phyloP scores from a whole-genome alignment of 2,329 filamentous ascomycete genomes.

The Phyllachora maydis region DNA sequence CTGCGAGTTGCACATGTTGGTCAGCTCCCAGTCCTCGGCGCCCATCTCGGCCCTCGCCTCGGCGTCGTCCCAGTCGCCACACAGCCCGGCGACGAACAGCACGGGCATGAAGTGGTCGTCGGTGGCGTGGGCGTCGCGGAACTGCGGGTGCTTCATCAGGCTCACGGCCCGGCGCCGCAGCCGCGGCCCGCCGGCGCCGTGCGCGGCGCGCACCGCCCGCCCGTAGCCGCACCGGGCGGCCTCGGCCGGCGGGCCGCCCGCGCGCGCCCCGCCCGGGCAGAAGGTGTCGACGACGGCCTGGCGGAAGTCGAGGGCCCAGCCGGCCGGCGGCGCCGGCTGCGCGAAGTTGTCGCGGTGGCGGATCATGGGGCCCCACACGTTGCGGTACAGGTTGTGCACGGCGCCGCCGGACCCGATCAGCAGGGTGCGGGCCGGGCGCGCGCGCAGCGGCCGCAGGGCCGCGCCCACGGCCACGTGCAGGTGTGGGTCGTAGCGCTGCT shows the following conservation, averaged over 20 bases:
- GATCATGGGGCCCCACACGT: slow-evolving; percentile 44
- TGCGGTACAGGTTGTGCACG: slow-evolving; percentile 52
- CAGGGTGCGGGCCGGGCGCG: slow-evolving; percentile 27
- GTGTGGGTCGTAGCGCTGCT: slow-evolving; percentile 17
- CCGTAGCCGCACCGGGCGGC: slow-evolving; percentile 5
- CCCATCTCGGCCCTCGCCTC: slow-evolving; percentile 18
- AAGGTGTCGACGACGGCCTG: slow-evolving; percentile 17
- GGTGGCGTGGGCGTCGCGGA: slow-evolving; percentile 44
- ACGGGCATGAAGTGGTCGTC: slow-evolving; percentile 52
- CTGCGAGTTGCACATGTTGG: slow-evolving; percentile 42
- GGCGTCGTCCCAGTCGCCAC: slow-evolving; percentile 24
- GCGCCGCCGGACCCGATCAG: slow-evolving; percentile 39
- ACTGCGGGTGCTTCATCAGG: slow-evolving; percentile 47
- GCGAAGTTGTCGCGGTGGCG: slow-evolving; percentile 41
- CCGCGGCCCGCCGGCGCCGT: slow-evolving; percentile 21
- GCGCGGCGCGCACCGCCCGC: slow-evolving; percentile 3
- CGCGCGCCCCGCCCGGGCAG: slow-evolving; percentile 3
- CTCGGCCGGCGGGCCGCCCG: slow-evolving; percentile 1
- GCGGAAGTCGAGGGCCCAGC: slow-evolving; percentile 42
- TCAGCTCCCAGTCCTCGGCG: slow-evolving; percentile 47
- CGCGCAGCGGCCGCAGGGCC: slow-evolving; percentile 30
- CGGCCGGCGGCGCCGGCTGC: slow-evolving; percentile 33
- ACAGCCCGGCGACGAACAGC: slow-evolving; percentile 38
- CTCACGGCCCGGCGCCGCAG: slow-evolving; percentile 33
- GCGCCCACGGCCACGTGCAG: slow-evolving; percentile 30